Evolutionary conservation across 2,329 filamentous ascomycete species (phyloP).

Genomic region (Escovopsis sp.): DNA sequence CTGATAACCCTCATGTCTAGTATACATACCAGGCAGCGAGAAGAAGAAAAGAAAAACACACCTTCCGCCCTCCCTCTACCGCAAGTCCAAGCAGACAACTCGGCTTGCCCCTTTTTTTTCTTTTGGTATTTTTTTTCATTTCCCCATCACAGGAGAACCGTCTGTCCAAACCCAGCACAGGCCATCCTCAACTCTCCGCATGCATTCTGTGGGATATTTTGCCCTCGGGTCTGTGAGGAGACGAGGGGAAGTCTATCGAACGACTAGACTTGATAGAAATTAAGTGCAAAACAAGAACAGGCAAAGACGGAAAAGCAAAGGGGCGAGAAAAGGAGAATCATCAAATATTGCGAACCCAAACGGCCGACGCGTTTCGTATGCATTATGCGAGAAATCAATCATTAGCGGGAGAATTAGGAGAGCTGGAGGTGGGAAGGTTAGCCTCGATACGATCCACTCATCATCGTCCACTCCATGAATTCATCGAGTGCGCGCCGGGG

Average conservation of each 20-base stretch:
- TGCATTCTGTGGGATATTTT: too few relatives aligned
- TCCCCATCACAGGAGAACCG: too few relatives aligned
- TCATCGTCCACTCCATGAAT: neutral
- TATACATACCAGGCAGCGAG: slow-evolving; percentile 7
- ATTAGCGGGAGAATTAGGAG: slow-evolving; percentile 28
- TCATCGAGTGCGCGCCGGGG: too few relatives aligned
- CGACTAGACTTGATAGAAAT: neutral
- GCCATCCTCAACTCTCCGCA: neutral
- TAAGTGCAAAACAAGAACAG: neutral
- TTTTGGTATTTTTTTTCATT: too few relatives aligned
- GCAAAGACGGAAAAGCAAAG: slow-evolving; percentile 10
- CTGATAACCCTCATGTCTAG: slow-evolving; percentile 6
- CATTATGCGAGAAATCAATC: slow-evolving; percentile 23
- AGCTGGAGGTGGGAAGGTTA: slow-evolving; percentile 16
- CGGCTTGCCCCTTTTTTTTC: slow-evolving; percentile 1
- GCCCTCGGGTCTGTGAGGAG: neutral
- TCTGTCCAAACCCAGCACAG: too few relatives aligned
- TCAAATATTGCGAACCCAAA: slow-evolving; percentile 8
- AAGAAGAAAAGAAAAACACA: slow-evolving; percentile 1
- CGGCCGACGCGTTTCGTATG: slow-evolving; percentile 20
- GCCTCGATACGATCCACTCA: too few relatives aligned
- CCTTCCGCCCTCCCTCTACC: slow-evolving; percentile 1
- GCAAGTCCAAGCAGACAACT: neutral
- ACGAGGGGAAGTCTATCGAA: neutral
- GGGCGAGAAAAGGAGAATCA: slow-evolving; percentile 1